Evolutionary conservation across 441 rosid genomes (phyloP).

Genomic region (Arabidopsis hybrid): DNA sequence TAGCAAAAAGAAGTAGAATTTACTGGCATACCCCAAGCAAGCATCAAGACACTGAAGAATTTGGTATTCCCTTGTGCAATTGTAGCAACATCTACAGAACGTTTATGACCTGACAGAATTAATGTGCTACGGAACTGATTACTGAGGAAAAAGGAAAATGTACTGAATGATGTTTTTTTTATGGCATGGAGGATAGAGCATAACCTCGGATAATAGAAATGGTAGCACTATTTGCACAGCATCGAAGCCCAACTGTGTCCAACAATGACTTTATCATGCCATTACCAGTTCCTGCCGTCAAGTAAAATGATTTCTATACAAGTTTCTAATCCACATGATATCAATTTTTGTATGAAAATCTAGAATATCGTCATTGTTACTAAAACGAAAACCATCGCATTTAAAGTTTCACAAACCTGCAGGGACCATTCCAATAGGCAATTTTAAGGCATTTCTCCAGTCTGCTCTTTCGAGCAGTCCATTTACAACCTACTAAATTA

Average conservation of each 20-base stretch:
- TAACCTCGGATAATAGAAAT: slow-evolving; percentile 86
- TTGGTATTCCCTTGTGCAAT: slow-evolving; percentile 70
- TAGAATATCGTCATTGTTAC: background rate
- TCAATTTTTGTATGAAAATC: background rate
- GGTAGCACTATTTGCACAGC: slow-evolving; percentile 66
- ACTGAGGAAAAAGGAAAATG: background rate
- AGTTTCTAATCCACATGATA: background rate
- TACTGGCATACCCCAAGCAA: slow-evolving; percentile 83
- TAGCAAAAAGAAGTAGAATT: background rate
- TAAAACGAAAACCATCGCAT: background rate
- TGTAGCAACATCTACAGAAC: slow-evolving; percentile 83
- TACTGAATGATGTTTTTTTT: background rate
- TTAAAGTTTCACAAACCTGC: slow-evolving; percentile 60
- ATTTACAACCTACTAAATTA: slow-evolving; percentile 89
- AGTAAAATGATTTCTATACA: background rate
- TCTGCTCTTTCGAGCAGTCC: slow-evolving; percentile 89
- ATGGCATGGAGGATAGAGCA: slow-evolving; percentile 4
- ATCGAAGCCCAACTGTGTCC: slow-evolving; percentile 76
- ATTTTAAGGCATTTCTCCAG: slow-evolving; percentile 73
- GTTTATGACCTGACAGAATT: slow-evolving; percentile 64
- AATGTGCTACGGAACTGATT: background rate
- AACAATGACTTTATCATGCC: slow-evolving; percentile 92
- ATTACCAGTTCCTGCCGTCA: slow-evolving; percentile 77
- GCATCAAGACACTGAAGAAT: slow-evolving; percentile 87
- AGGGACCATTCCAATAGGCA: slow-evolving; percentile 85